Evolutionary conservation across 305 asterid species (phyloP).

Genomic region (Fraxinus velutina): DNA sequence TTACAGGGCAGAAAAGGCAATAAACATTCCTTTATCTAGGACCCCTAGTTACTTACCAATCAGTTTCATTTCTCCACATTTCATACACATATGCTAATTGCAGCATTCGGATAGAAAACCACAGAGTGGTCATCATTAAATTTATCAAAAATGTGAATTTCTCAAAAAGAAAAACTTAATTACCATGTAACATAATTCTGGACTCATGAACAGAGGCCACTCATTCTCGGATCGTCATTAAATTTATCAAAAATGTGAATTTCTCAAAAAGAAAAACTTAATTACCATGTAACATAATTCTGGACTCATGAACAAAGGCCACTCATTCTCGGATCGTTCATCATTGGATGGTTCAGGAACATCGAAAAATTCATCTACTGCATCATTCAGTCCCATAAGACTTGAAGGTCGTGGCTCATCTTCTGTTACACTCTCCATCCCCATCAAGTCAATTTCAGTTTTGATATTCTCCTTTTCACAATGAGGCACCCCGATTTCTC

Average conservation of each 20-base stretch:
- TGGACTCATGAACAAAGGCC: conserved; percentile 39
- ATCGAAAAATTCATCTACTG: conserved; percentile 76
- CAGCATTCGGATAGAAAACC: not conserved
- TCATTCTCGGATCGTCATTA: conserved; percentile 37
- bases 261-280: not conserved
- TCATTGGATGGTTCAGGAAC: conserved; percentile 69
- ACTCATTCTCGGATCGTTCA: conserved; percentile 43
- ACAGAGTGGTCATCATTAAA: not conserved
- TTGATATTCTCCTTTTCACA: conserved; percentile 43
- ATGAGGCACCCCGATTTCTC: conserved; percentile 39
- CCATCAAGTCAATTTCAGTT: conserved; percentile 32
- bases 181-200: conserved; percentile 50
- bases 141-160: not conserved
- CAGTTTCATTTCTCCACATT: not conserved
- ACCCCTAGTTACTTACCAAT: not conserved
- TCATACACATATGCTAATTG: not conserved
- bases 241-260: not conserved
- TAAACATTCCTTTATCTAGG: not conserved
- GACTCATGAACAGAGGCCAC: conserved; percentile 39
- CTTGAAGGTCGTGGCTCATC: not conserved
- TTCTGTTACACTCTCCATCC: conserved; percentile 9
- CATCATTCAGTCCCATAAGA: conserved; percentile 48
- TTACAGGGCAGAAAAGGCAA: not conserved
- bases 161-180: not conserved
- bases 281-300: conserved; percentile 49